phyloP scores from a whole-genome alignment of 192 early-diverging fungal genomes.

The Rhizoclosmatium sp. region DNA sequence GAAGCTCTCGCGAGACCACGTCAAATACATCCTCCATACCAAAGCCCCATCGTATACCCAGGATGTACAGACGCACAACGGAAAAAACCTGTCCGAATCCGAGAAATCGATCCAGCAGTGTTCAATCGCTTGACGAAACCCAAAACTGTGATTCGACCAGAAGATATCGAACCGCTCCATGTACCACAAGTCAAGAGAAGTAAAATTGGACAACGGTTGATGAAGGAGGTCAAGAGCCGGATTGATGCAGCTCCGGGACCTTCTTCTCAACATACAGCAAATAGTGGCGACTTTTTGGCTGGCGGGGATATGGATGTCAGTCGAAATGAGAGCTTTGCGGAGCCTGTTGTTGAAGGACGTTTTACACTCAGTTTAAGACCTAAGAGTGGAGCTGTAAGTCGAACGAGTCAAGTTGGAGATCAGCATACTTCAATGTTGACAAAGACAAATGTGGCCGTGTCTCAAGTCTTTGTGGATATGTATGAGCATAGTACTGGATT shows the following conservation, averaged over 20 bases:
- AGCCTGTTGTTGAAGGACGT: too few species aligned
- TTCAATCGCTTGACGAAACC: conserved; percentile 19
- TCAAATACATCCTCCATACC: neutral
- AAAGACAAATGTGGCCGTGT: neutral
- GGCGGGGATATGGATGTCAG: too few species aligned
- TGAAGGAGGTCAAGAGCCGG: conserved; percentile 1
- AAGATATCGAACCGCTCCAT: neutral
- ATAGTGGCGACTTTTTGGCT: too few species aligned
- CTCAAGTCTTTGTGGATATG: neutral
- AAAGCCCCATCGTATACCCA: neutral
- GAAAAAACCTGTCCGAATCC: neutral
- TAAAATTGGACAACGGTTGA: neutral
- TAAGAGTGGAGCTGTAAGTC: too few species aligned
- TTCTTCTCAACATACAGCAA: too few species aligned
- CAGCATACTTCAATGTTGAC: neutral
- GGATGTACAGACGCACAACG: conserved; percentile 2
- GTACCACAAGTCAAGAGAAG: neutral
- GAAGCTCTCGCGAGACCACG: conserved; percentile 17
- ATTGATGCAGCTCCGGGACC: too few species aligned
- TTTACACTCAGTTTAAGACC: too few species aligned
- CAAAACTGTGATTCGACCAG: neutral
- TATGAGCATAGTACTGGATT: neutral
- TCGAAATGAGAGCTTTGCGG: too few species aligned
- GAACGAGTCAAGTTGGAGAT: too few species aligned
- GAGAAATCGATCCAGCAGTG: conserved; percentile 33